Evolutionary conservation across 345 rosid genomes (phyloP), one percentile per base, ranked within the genome.

Genomic region (Eucalyptus regnans): DNA sequence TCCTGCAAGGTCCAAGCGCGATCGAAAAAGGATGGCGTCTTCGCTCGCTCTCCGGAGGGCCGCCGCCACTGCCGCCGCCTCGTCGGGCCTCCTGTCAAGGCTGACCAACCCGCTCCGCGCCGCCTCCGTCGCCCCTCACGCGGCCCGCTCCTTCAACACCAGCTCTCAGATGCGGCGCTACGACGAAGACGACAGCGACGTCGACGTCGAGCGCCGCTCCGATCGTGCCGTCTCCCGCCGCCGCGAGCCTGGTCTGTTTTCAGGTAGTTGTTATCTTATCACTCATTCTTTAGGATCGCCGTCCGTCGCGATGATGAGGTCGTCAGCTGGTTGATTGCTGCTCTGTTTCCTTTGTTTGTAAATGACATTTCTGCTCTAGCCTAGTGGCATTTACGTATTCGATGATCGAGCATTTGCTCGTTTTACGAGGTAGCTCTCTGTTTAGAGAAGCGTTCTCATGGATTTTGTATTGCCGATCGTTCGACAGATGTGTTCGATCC

Each of bases 401-500:
- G 7, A 76, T 76, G 84, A 76, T 76, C 29, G 7, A 6, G 62
- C 29, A 41, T 41, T 76, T 41, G 52, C 50, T 48, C 22, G n/a
- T 87, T 37, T 62, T 5, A 16, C 0, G 51, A 3, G 41, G 50
- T 44, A 7, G 41, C 44, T 43, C 20, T 51, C 17, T 27, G 44
- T 22, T 41, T 37, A 20, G 83, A 37, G 27, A 76, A 76, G 83
- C 84, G 7, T 76, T 43, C 84, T 76, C 84, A 76, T 6, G 84
- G 62, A 52, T 52, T 20, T 20, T 52, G 9, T 3, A 20, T 41
- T 22, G 29, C 48, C 15, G 84, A 41, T 11, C 8, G 84, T 20
- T 37, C 48, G 44, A 20, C 84, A 95, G 96, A 94, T 62, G 93
- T 89, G 44, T 94, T 92, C 17, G 94, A 92, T 91, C 97, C 98